These are phyloP conservation scores for Fusarium tjaetaba DNA, from an alignment of 2,329 filamentous ascomycete species.

Conservation along the genomic window DNA sequence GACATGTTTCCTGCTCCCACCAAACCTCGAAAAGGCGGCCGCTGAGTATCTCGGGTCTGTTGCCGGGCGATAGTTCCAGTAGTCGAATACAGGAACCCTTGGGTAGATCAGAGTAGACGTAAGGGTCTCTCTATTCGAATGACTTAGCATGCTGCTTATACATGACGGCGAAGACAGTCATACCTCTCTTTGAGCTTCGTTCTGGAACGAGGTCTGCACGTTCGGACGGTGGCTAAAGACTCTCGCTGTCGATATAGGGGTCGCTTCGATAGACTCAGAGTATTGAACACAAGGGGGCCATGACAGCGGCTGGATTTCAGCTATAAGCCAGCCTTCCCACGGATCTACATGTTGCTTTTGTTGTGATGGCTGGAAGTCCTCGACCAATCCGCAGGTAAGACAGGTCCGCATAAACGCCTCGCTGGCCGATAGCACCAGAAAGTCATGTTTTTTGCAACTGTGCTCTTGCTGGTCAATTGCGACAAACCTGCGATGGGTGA, in stretches of 20 bases:
- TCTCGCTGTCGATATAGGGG: no score
- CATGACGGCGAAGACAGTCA: no score
- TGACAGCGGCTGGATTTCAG: accelerated
- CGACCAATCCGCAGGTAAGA: not conserved
- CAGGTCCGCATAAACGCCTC: not conserved
- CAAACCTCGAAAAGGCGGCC: no score
- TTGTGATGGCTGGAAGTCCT: accelerated
- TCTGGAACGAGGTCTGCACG: accelerated
- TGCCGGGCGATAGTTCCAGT: no score
- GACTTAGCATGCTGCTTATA: no score
- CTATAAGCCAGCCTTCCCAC: accelerated
- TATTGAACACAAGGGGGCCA: not conserved
- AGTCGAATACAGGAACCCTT: no score
- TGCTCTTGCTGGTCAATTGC: not conserved
- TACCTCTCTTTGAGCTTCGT: not conserved
- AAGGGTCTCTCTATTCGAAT: no score
- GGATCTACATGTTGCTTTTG: accelerated
- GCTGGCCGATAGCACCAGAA: accelerated
- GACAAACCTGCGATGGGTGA: accelerated
- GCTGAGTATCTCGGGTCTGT: no score
- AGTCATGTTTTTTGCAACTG: not conserved
- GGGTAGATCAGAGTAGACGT: no score
- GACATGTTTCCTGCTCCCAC: no score
- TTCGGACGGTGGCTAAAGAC: not conserved
- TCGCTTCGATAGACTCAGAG: accelerated